Evolutionary conservation across 108 stramenopile species (phyloP), one percentile per base, ranked within the genome.

Genomic region (Nannochloropsis salina): DNA sequence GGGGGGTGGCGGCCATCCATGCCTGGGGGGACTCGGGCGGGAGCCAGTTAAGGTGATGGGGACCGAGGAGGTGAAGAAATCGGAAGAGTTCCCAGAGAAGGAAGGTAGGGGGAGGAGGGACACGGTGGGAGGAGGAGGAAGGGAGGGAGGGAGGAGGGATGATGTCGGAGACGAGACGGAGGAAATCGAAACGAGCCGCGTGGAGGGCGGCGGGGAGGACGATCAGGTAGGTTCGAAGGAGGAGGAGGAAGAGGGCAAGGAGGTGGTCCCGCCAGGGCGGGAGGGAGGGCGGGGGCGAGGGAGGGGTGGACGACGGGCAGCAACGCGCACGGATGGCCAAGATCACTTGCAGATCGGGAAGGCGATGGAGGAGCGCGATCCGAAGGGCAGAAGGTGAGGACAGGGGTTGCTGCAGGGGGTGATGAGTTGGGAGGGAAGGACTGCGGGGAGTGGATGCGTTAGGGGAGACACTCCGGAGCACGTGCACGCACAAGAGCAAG

Each of bases 121-220:
- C n/a, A n/a, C n/a, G n/a, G n/a, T n/a, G n/a, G n/a, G n/a, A n/a
- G n/a, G n/a, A n/a, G 5, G 61, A 74, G 61, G 61, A 74, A 74
- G 61, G 61, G 61, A 74, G 61, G 61, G 5, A 74, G 61, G 61
- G 5, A 74, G 61, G 61, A n/a, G 61, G 61, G 61, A 74, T 2
- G 5, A 4, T 74, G 61, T 74, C 61, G n/a, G 15, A n/a, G 61
- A 74, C 61, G 61, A 74, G 61, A 4, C 61, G 61, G 61, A 74
- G 61, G 4, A 74, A 74, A n/a, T 74, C 61, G 61, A 74, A 74
- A 74, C 61, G 61, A n/a, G n/a, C 61, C n/a, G 61, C 61, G n/a
- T 74, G 2, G 61, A 74, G 15, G 61, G 61, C 61, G 15, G 15
- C 61, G 61, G 61, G 61, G 15, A 74, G 4, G 4, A 74, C 61